A percentile compares a stretch with the other conserved stretches of the same genome.
phyloP scores from a whole-genome alignment of 495 filamentous ascomycete species.

The Sporormia fimetaria region DNA sequence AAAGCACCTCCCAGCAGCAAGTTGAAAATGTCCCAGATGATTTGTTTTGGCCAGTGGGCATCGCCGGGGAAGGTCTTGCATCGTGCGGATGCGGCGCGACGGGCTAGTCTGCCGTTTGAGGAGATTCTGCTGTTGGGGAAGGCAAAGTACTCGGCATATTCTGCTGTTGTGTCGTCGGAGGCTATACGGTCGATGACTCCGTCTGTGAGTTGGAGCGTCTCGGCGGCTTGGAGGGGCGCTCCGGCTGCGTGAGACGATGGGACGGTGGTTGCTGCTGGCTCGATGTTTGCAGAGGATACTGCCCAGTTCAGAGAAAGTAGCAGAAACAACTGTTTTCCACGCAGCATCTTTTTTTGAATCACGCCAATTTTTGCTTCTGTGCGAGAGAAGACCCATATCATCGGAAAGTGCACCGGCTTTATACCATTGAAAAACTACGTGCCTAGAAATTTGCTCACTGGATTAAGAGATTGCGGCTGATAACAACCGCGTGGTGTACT shows the following conservation, averaged over 20 bases:
- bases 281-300: too few relatives aligned
- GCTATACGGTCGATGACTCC: constrained; percentile 1
- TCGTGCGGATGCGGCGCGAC: neutral
- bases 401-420: too few relatives aligned
- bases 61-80: constrained; percentile 14
- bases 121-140: constrained; percentile 5
- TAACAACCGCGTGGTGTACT: too few relatives aligned
- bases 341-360: too few relatives aligned
- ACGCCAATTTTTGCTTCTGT: too few relatives aligned
- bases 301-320: too few relatives aligned
- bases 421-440: too few relatives aligned
- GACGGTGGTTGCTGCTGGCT: constrained; percentile 11
- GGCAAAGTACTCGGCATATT: constrained; percentile 13
- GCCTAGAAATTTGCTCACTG: too few relatives aligned
- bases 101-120: neutral
- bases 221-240: constrained; percentile 2
- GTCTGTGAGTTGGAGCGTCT: constrained; percentile 12
- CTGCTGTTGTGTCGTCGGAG: constrained; percentile 1
- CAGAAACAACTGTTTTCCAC: too few relatives aligned
- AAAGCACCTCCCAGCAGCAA: constrained; percentile 9
- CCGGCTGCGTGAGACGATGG: neutral
- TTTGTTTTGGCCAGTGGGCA: constrained; percentile 3
- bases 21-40: constrained; percentile 14
- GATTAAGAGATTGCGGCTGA: too few relatives aligned
- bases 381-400: too few relatives aligned